Conservation (phyloP, 805 yeast genomes). For the Saccharomycopsis capsularis region DNA sequence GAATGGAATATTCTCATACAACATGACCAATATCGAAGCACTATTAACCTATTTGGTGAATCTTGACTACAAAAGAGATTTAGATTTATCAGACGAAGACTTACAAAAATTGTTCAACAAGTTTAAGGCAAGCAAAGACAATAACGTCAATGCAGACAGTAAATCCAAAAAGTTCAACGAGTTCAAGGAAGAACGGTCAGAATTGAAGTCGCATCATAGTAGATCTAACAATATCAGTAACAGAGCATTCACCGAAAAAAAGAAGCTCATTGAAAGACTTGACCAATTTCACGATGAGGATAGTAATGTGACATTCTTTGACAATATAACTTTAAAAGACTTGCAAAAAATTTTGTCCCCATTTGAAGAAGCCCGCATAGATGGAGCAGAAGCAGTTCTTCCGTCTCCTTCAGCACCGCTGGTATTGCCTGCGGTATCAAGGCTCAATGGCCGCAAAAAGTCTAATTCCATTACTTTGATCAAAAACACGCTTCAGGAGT, state of each 20-base stretch:
- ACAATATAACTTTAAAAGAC: conserved; percentile 7
- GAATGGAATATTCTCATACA: conserved; percentile 13
- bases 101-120: conserved; percentile 1
- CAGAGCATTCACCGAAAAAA: background rate
- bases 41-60: conserved; percentile 12
- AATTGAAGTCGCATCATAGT: background rate
- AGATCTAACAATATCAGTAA: background rate
- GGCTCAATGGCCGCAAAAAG: conserved; percentile 5
- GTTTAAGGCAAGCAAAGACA: background rate
- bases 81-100: conserved; percentile 11
- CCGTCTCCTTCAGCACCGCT: background rate
- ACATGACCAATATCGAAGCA: conserved; percentile 21
- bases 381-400: background rate
- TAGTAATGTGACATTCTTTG: conserved; percentile 4
- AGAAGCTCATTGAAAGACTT: conserved; percentile 5
- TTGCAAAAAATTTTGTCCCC: conserved; percentile 7
- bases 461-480: conserved; percentile 15
- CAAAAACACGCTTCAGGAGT: conserved; percentile 16
- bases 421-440: too few species aligned
- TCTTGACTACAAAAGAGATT: conserved; percentile 16
- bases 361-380: background rate
- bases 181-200: background rate
- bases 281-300: conserved; percentile 10
- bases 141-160: background rate
- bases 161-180: background rate